Conservation (phyloP, 2,329 filamentous ascomycete species). For the Blastomyces silverae region DNA sequence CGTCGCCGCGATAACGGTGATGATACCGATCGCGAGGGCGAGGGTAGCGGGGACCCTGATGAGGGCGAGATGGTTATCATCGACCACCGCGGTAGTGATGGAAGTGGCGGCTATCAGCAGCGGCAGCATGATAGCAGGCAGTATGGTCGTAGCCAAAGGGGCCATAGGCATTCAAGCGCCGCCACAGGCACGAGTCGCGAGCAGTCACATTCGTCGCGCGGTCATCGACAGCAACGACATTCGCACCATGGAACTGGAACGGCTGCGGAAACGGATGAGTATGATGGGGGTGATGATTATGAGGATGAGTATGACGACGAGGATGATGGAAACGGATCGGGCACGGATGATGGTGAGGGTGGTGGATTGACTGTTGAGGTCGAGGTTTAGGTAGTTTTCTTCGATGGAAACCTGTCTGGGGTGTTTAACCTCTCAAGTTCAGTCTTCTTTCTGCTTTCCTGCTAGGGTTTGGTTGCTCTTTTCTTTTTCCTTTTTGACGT, state of each 20-base stretch:
- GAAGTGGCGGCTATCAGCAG: constrained; percentile 1
- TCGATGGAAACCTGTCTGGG: not conserved
- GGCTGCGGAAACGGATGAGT: constrained; percentile 28
- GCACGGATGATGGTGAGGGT: constrained; percentile 17
- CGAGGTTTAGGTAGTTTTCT: constrained; percentile 19
- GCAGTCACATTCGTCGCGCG: constrained; percentile 9
- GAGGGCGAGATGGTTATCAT: constrained; percentile 6
- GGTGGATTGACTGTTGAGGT: constrained; percentile 22
- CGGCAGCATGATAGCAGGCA: not conserved
- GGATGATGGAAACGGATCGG: constrained; percentile 19
- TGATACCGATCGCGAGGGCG: constrained; percentile 4
- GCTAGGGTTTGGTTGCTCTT: not conserved
- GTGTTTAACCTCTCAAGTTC: not conserved
- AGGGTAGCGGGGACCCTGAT: not conserved
- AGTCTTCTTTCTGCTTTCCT: not conserved
- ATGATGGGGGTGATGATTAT: constrained; percentile 19
- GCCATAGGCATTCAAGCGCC: not conserved
- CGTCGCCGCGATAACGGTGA: not conserved
- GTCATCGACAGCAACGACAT: constrained; percentile 8
- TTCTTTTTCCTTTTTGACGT: not conserved
- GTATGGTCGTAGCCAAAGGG: not conserved
- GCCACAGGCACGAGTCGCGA: not conserved
- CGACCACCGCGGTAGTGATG: not conserved
- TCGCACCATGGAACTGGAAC: constrained; percentile 35
- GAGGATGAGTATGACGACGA: constrained; percentile 17